These are phyloP conservation scores for Cryptosporidium ubiquitum DNA, from an alignment of 169 alveolate species.

Conservation along the genomic window DNA sequence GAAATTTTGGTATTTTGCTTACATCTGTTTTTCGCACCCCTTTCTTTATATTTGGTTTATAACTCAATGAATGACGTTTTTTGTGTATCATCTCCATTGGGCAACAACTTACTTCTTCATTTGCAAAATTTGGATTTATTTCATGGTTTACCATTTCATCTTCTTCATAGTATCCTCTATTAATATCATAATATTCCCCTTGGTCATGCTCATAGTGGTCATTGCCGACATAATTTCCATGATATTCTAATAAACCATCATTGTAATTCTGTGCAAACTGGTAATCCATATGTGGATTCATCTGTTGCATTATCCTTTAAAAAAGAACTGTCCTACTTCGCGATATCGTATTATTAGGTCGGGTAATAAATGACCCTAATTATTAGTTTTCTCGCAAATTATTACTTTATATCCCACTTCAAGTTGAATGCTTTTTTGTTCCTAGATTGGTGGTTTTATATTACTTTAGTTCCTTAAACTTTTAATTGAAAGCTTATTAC, in stretches of 20 bases:
- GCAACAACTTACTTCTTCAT: constrained; percentile 51
- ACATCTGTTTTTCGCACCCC: constrained; percentile 7
- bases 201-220: neutral
- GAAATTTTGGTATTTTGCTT: constrained; percentile 55
- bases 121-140: neutral
- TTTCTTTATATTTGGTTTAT: constrained; percentile 18
- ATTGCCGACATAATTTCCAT: neutral
- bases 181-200: constrained; percentile 2
- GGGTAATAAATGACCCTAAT: neutral
- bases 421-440: neutral
- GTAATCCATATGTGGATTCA: constrained; percentile 18
- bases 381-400: neutral
- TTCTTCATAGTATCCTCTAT: neutral
- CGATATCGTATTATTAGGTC: neutral
- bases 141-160: neutral
- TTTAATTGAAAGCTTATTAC: neutral
- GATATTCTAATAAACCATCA: neutral
- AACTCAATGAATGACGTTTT: constrained; percentile 33
- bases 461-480: neutral
- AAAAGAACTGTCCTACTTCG: neutral
- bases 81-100: constrained; percentile 56
- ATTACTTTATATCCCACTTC: neutral
- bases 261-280: neutral
- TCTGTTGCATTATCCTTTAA: neutral
- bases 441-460: neutral